A percentile compares a stretch with the other conserved stretches of the same genome.
These are phyloP conservation scores for Porcisia deanei DNA, from an alignment of 208 protist genomes.

Conservation along the genomic window DNA sequence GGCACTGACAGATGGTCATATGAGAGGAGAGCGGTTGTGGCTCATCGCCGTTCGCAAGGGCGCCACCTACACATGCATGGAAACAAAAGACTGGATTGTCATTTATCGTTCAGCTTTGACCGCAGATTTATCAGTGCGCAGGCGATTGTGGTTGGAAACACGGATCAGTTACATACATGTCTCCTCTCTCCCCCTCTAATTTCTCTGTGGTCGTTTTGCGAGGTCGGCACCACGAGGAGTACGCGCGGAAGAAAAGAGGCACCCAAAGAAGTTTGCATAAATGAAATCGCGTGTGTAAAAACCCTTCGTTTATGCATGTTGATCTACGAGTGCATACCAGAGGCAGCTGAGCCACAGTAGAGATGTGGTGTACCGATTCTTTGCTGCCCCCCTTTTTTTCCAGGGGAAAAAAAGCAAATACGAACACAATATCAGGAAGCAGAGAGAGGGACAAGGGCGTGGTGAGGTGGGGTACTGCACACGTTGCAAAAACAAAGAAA, in stretches of 20 bases:
- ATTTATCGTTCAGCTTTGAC: not conserved
- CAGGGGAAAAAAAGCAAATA: not conserved
- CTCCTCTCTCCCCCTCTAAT: not conserved
- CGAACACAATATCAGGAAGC: too few species aligned
- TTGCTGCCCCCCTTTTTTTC: too few species aligned
- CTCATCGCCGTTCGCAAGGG: not conserved
- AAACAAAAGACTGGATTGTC: not conserved
- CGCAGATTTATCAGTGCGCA: not conserved
- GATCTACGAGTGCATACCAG: not conserved
- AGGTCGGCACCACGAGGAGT: not conserved
- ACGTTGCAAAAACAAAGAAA: not conserved
- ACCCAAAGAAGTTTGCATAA: not conserved
- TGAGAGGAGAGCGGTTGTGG: not conserved
- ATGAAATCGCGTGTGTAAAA: not conserved
- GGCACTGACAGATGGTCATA: not conserved
- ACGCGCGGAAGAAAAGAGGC: not conserved
- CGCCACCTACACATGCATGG: not conserved
- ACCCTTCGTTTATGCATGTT: not conserved
- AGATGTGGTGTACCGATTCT: not conserved
- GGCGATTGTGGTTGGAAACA: not conserved
- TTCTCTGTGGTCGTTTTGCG: not conserved
- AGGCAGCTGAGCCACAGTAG: too few species aligned
- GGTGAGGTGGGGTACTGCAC: not conserved
- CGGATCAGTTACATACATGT: not conserved
- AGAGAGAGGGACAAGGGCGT: not conserved